These are phyloP conservation scores for Zarea fungicola DNA, from an alignment of 2,329 filamentous ascomycete species.

Conservation along the genomic window DNA sequence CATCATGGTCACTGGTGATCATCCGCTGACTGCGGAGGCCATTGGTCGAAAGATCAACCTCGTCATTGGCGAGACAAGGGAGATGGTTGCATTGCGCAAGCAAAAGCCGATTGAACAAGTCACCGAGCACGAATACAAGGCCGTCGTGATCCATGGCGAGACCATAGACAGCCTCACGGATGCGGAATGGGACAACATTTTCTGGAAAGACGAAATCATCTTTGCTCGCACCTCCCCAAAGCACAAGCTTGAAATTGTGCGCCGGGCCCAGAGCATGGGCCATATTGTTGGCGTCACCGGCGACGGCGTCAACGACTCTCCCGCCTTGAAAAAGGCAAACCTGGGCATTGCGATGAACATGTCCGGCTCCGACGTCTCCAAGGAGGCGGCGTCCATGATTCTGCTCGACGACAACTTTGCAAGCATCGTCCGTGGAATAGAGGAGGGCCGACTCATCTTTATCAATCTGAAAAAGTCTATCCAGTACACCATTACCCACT, in stretches of 20 bases:
- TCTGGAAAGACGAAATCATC: not conserved
- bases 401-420: conserved; percentile 71
- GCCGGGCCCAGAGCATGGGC: not conserved
- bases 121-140: not conserved
- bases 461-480: conserved; percentile 75
- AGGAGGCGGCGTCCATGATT: conserved; percentile 61
- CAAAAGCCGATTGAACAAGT: not conserved
- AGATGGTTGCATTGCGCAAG: not conserved
- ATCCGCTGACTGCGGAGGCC: not conserved
- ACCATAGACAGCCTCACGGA: not conserved
- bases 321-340: conserved; percentile 63
- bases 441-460: conserved; percentile 67
- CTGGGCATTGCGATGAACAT: conserved; percentile 66
- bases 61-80: not conserved
- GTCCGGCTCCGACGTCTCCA: conserved; percentile 59
- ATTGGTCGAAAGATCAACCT: not conserved
- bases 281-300: conserved; percentile 42
- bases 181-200: not conserved
- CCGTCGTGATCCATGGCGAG: not conserved
- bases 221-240: not conserved
- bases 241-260: not conserved
- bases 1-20: not conserved
- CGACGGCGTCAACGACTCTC: conserved; percentile 70
- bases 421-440: conserved; percentile 64
- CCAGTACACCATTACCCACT: conserved; percentile 16